Base-by-base conservation (phyloP, 495 filamentous ascomycete species). In the Daldinia bambusicola region DNA sequence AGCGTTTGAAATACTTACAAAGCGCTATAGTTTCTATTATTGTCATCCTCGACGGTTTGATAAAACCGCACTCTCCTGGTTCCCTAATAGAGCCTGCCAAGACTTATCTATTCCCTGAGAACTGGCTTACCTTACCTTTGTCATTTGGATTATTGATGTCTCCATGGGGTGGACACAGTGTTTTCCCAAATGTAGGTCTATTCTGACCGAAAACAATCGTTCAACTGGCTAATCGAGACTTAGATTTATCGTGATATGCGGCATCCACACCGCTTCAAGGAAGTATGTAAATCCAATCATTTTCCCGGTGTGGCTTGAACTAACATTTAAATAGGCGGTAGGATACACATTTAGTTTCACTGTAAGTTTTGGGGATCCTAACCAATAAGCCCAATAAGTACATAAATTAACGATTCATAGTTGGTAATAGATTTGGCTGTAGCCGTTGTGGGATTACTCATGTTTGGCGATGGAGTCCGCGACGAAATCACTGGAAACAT, bases 91-190 rank as follows among this genome's bases (percentile, higher is more conserved):
- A 95, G 60, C 95, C 95, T n/a, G 92, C 93, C 37, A 80, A 78
- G 40, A 96, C 93, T 0, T 87, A 90, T 76, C 78, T 95, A 43
- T 91, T 97, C 66, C 95, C 95, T 1, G 80, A 85, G 14, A 91
- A 94, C 74, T 99, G 95, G 95, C 83, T 88, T 48, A 96, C 93
- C 1, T 70, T 99, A 18, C 95, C 95, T n/a, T 82, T 98, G 18
- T 92, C 92, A 34, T 94, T 98, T 74, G 95, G 95, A n/a, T 84
- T 99, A 10, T 84, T 98, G 31, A 98, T 98, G 94, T 92, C 94
- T 26, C 94, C 95, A 1, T 99, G 94, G 93, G 95, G 95, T 70
- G 95, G 95, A 7, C 95, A 98, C 76, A 87, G 89, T 59, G 95
- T 99, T 31, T 97, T 99, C 76, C 95, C 95, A 2, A 97, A 97